Evolutionary conservation across 371 early-diverging fungal genomes (phyloP).

Genomic region (Apophysomyces sp.): DNA sequence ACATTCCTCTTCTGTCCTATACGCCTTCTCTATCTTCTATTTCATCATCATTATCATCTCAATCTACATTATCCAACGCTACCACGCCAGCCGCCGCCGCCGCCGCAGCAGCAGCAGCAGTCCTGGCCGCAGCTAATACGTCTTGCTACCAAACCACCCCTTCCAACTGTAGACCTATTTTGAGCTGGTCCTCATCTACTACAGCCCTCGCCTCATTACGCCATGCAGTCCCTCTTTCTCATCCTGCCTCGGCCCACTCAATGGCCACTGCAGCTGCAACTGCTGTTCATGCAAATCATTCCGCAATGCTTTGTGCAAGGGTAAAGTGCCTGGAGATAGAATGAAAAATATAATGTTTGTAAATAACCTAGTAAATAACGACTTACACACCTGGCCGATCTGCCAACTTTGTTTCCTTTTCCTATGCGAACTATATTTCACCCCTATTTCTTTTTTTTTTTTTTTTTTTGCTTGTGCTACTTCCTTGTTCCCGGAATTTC

Average conservation of each 20-base stretch:
- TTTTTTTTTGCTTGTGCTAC: not conserved
- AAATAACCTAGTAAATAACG: not conserved
- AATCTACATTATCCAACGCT: not conserved
- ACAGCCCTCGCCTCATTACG: conserved; percentile 14
- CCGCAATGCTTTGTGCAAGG: conserved; percentile 17
- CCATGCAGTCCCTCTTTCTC: conserved; percentile 8
- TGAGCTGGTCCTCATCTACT: conserved; percentile 47
- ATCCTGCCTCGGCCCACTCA: conserved; percentile 6
- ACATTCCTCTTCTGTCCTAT: conserved; percentile 9
- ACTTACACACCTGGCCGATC: conserved; percentile 1
- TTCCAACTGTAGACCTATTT: conserved; percentile 30
- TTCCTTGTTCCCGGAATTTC: not conserved
- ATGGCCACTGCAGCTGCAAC: conserved; percentile 14
- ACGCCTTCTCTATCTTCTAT: conserved; percentile 2
- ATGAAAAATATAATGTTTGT: conserved; percentile 8
- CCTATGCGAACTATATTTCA: not conserved
- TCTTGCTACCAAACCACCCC: not conserved
- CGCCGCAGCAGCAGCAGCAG: not conserved
- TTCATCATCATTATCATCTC: not conserved
- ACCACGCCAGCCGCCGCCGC: not conserved
- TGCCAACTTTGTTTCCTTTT: not conserved
- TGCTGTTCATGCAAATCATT: conserved; percentile 12
- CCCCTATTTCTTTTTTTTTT: not conserved
- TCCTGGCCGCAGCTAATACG: not conserved
- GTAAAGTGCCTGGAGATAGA: conserved; percentile 26